Evolutionary conservation across 2,329 filamentous ascomycete species (phyloP).

Genomic region (Fusarium sp.): DNA sequence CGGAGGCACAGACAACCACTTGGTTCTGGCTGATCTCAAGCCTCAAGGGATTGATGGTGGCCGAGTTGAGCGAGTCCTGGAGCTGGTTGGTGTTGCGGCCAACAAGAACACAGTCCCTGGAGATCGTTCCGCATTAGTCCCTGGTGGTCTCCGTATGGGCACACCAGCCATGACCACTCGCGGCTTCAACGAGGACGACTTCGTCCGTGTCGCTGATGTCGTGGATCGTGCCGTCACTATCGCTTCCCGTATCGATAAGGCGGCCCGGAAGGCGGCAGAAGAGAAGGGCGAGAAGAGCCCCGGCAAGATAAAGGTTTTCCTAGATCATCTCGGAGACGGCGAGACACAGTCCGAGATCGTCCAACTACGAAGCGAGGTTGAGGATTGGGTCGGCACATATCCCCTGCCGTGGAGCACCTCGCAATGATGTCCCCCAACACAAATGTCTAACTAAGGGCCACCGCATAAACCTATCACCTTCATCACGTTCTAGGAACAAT

Average conservation of each 20-base stretch:
- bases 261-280: constrained; percentile 77
- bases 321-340: constrained; percentile 77
- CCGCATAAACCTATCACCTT: constrained; percentile 7
- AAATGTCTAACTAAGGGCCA: not conserved
- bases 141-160: constrained; percentile 93
- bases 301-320: constrained; percentile 76
- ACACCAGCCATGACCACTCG: constrained; percentile 98
- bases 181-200: constrained; percentile 92
- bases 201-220: constrained; percentile 86
- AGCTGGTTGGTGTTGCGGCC: constrained; percentile 94
- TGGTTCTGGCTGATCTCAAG: constrained; percentile 93
- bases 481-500: not conserved
- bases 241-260: constrained; percentile 81
- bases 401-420: constrained; percentile 75
- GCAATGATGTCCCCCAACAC: constrained; percentile 40
- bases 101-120: constrained; percentile 99
- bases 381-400: constrained; percentile 83
- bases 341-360: constrained; percentile 79
- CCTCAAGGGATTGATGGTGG: constrained; percentile 89
- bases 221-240: constrained; percentile 88
- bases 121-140: constrained; percentile 92
- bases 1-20: constrained; percentile 97
- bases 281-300: constrained; percentile 77
- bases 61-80: constrained; percentile 89
- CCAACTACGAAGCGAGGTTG: constrained; percentile 81